A percentile compares a stretch with the other conserved stretches of the same genome.
These are phyloP conservation scores for Nakaseomyces nivariensis DNA, from an alignment of 1,139 yeast species.

Conservation along the genomic window DNA sequence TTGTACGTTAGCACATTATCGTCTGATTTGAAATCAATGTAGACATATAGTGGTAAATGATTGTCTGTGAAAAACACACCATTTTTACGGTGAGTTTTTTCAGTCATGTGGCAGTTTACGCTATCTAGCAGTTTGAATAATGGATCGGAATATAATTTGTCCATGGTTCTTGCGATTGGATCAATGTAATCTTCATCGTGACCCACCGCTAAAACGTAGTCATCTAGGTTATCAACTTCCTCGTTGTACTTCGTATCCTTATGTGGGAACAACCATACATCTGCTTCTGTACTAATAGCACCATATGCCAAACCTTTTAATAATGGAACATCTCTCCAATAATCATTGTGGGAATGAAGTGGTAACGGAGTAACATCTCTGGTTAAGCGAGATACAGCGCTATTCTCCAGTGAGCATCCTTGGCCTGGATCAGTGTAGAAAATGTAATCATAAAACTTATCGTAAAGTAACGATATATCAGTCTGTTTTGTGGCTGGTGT, in stretches of 20 bases:
- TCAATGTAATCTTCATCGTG: slow-evolving; percentile 44
- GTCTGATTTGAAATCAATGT: slow-evolving; percentile 41
- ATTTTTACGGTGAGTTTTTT: slow-evolving; percentile 6
- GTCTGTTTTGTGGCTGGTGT: background rate
- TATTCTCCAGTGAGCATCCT: slow-evolving; percentile 9
- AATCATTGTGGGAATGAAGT: slow-evolving; percentile 69
- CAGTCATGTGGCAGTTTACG: slow-evolving; percentile 21
- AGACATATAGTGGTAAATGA: slow-evolving; percentile 34
- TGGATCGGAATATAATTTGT: slow-evolving; percentile 45
- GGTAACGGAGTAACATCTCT: slow-evolving; percentile 39
- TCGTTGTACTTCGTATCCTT: background rate
- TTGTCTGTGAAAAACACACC: slow-evolving; percentile 40
- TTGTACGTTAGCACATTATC: slow-evolving; percentile 30
- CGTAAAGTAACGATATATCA: slow-evolving; percentile 11
- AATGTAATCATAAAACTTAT: slow-evolving; percentile 10
- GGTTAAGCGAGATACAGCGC: slow-evolving; percentile 30
- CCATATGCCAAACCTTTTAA: slow-evolving; percentile 54
- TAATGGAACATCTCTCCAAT: slow-evolving; percentile 56
- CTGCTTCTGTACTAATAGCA: slow-evolving; percentile 58
- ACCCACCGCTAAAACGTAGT: slow-evolving; percentile 50
- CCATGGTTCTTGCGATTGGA: slow-evolving; percentile 36
- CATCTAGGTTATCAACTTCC: slow-evolving; percentile 20
- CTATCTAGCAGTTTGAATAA: slow-evolving; percentile 39
- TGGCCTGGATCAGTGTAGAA: background rate
- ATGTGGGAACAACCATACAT: slow-evolving; percentile 47